Evolutionary conservation across 2,329 filamentous ascomycete species (phyloP), one percentile per base, ranked within the genome.

Genomic region (Fusarium sp.): DNA sequence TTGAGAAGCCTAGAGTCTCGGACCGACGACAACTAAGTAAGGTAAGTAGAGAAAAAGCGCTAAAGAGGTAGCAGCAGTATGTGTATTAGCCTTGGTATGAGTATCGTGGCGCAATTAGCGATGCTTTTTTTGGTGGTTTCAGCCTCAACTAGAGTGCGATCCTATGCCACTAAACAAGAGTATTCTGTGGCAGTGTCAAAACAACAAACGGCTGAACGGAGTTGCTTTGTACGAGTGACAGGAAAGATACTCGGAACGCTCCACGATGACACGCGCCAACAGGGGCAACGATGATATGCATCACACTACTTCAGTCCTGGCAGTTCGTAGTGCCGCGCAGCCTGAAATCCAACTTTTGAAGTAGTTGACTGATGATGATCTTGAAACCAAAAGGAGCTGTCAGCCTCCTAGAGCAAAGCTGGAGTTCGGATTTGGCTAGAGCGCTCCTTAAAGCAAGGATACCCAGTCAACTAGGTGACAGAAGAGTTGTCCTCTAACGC

Each of bases 111-210:
- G 41, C 41, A 42, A 27, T 28, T 48, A 25, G 27, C 30, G 49
- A 60, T 54, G 49, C 37, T 28, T 46, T 63, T 56, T 56, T 61
- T 57, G 54, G 46, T 48, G 56, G 58, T 66, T 71, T 74, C 62
- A 74, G 64, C 61, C 72, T 74, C 72, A 72, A 65, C 25, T 50
- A 50, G 49, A 41, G 9, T 20, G 32, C 51, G 53, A 46, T 59
- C 63, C 58, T 59, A 30, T 60, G 18, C 28, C 56, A 55, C 55
- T 59, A 42, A 53, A 60, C 47, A 58, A 54, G 59, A 47, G 45
- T 58, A 55, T 53, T 50, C 45, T 32, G 42, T 48, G 40, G 51
- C 23, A 55, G 55, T 32, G 51, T 45, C 49, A 45, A 37, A 21
- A 32, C 6, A 43, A 34, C 37, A 42, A 41, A 50, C 47, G 37